Conservation (phyloP, 2,329 filamentous ascomycete species). For the Botrytis porri region DNA sequence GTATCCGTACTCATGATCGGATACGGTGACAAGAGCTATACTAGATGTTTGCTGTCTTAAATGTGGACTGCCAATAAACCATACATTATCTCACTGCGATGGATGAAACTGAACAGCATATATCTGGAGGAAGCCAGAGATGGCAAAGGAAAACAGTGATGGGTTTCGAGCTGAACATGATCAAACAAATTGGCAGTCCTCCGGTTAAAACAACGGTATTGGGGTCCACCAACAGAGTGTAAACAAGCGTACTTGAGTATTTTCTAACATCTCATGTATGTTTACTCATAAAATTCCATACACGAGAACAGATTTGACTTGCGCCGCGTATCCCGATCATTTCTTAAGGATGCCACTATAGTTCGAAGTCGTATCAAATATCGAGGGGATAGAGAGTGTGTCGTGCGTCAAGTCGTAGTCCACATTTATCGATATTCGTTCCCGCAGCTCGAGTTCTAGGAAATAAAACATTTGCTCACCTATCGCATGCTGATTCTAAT, state of each 20-base stretch:
- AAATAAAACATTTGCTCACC: constrained; percentile 36
- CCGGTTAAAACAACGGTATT: not conserved
- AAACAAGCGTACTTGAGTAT: not conserved
- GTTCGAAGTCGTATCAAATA: not conserved
- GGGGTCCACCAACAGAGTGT: not conserved
- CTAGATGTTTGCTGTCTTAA: not conserved
- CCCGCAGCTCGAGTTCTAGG: not conserved
- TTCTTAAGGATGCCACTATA: no score
- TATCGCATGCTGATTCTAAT: constrained; percentile 40
- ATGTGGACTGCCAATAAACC: not conserved
- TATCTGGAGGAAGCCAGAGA: not conserved
- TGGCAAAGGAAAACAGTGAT: not conserved
- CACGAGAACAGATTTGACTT: not conserved
- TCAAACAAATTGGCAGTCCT: not conserved
- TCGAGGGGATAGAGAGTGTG: not conserved
- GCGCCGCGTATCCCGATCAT: not conserved
- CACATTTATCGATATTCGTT: not conserved
- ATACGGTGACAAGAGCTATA: no score
- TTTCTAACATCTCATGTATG: not conserved
- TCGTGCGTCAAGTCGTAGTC: not conserved
- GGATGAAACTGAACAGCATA: not conserved
- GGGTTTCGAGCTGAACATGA: not conserved
- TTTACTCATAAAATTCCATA: not conserved
- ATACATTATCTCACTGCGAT: not conserved
- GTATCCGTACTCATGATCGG: not conserved